phyloP scores from a whole-genome alignment of 768 basidiomycete species.

The Lactarius vividus region DNA sequence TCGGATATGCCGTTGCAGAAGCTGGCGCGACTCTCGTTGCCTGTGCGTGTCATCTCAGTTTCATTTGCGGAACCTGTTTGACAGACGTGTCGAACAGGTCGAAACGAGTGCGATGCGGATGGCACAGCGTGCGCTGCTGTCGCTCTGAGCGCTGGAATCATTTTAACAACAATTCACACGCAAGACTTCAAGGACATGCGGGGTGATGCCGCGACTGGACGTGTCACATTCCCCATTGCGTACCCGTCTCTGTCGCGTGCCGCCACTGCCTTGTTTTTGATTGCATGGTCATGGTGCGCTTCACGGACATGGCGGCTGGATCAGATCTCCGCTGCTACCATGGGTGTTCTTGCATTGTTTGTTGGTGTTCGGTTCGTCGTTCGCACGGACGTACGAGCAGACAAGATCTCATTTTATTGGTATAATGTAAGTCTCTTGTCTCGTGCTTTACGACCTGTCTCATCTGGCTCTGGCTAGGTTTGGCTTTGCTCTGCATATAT shows the following conservation, averaged over 20 bases:
- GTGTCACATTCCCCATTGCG: slow-evolving; percentile 45
- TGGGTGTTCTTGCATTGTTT: slow-evolving; percentile 36
- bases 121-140: slow-evolving; percentile 35
- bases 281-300: slow-evolving; percentile 40
- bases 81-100: not conserved
- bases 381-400: slow-evolving; percentile 17
- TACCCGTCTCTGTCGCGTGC: slow-evolving; percentile 37
- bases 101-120: slow-evolving; percentile 28
- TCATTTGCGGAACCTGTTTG: not conserved
- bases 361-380: slow-evolving; percentile 31
- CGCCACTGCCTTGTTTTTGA: slow-evolving; percentile 36
- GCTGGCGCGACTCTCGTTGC: slow-evolving; percentile 39
- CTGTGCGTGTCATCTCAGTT: slow-evolving; percentile 30
- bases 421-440: slow-evolving; percentile 25
- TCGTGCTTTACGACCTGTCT: not conserved
- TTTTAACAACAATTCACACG: slow-evolving; percentile 47
- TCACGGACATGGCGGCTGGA: slow-evolving; percentile 39
- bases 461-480: slow-evolving; percentile 1
- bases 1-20: slow-evolving; percentile 41
- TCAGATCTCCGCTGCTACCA: slow-evolving; percentile 28
- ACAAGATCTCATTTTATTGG: slow-evolving; percentile 29
- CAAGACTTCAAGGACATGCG: slow-evolving; percentile 48
- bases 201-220: slow-evolving; percentile 42
- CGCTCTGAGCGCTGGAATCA: slow-evolving; percentile 38
- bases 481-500: slow-evolving; percentile 25